Percentiles rank a stretch among this genome's conserved stretches.
These are phyloP conservation scores for Melastoma candidum DNA, from an alignment of 441 rosid genomes.

Conservation along the genomic window DNA sequence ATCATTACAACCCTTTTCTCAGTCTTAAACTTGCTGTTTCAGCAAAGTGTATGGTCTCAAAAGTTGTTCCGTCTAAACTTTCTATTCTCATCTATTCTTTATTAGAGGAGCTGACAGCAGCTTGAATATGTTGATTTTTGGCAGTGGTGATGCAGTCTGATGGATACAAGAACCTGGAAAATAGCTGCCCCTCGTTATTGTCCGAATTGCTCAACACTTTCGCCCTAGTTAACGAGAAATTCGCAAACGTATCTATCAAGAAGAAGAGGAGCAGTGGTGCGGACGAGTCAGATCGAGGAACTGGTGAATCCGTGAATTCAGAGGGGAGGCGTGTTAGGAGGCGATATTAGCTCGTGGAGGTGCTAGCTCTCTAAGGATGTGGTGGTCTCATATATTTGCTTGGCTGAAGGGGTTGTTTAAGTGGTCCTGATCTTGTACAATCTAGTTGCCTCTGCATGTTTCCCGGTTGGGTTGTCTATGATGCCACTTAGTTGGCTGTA, in stretches of 20 bases:
- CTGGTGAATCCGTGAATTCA: slow-evolving; percentile 46
- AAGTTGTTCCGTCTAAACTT: no score
- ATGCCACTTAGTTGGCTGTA: no score
- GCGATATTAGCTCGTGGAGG: slow-evolving; percentile 18
- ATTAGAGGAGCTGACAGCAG: neutral
- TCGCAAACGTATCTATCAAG: slow-evolving; percentile 35
- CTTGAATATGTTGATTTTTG: slow-evolving; percentile 7
- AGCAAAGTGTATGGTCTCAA: no score
- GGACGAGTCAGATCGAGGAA: slow-evolving; percentile 44
- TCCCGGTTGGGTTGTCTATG: no score
- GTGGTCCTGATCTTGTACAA: no score
- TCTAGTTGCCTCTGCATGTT: no score
- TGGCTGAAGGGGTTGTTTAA: no score
- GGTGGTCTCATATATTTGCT: no score
- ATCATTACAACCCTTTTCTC: no score
- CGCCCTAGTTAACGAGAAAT: slow-evolving; percentile 63
- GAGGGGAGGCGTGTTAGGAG: slow-evolving; percentile 59
- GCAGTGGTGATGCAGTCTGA: slow-evolving; percentile 91
- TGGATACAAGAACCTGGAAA: slow-evolving; percentile 79
- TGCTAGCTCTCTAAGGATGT: no score
- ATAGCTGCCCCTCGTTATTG: slow-evolving; percentile 74
- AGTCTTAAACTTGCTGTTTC: no score
- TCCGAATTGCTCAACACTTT: slow-evolving; percentile 69
- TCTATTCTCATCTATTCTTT: neutral
- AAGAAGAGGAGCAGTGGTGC: slow-evolving; percentile 77